Conservation (phyloP, 179 eudicot species). For the Vitellaria paradoxa region DNA sequence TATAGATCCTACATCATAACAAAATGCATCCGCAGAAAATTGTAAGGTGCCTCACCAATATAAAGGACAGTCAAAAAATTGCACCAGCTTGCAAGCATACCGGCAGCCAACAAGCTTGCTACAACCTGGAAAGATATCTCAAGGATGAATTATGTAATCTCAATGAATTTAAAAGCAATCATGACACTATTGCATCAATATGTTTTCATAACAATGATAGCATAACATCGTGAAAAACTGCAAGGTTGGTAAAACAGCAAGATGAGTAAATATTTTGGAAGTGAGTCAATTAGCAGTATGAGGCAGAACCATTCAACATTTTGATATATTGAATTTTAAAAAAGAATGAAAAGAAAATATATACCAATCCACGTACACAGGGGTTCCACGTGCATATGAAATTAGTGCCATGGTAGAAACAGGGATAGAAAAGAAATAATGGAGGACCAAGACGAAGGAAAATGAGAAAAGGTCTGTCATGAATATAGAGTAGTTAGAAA, state of each 20-base stretch:
- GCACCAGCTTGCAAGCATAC: slow-evolving; percentile 87
- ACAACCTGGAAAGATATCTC: slow-evolving; percentile 39
- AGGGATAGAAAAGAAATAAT: not conserved
- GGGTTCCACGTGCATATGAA: not conserved
- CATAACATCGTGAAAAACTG: not conserved
- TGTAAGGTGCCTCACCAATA: slow-evolving; percentile 54
- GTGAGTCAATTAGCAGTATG: not conserved
- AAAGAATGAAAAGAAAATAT: not conserved
- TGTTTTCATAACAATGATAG: no score
- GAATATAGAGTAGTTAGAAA: not conserved
- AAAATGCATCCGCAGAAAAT: not conserved
- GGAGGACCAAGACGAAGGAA: not conserved
- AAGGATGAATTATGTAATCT: slow-evolving; percentile 6
- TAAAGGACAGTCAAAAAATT: slow-evolving; percentile 82
- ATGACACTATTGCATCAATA: not conserved
- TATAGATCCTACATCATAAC: no score
- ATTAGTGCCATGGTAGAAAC: not conserved
- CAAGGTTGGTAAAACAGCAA: not conserved
- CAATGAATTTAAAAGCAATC: not conserved
- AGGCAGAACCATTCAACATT: not conserved
- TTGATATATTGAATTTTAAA: not conserved
- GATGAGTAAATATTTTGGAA: not conserved
- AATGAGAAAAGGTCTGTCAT: not conserved
- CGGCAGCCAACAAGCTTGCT: slow-evolving; percentile 65
- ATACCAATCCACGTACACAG: not conserved